Evolutionary conservation across 2,329 filamentous ascomycete genomes (phyloP).

Genomic region (Pochonia chlamydosporia): DNA sequence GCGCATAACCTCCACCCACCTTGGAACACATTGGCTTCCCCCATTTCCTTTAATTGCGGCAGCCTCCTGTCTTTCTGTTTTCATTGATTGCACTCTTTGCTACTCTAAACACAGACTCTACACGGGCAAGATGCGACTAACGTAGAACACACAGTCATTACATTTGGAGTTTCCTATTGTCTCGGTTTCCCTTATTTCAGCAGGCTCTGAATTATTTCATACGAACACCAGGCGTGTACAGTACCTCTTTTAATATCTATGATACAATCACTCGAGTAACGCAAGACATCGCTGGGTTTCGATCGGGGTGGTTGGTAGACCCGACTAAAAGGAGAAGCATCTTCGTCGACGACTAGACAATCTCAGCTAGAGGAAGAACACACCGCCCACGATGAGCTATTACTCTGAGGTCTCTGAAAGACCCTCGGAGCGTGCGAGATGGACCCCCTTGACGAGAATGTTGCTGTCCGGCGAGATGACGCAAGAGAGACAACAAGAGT

Average conservation of each 20-base stretch:
- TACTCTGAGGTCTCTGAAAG: slow-evolving; percentile 19
- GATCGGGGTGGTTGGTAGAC: background rate
- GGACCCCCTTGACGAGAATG: slow-evolving; percentile 77
- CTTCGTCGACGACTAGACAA: background rate
- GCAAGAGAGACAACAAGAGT: slow-evolving; percentile 61
- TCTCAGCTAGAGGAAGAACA: slow-evolving; percentile 10
- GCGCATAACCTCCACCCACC: background rate
- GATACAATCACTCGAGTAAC: background rate
- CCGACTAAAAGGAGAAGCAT: background rate
- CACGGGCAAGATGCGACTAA: background rate
- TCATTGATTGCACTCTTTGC: background rate
- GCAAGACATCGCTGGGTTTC: background rate
- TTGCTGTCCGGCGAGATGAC: slow-evolving; percentile 78
- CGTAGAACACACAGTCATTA: background rate
- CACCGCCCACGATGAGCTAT: slow-evolving; percentile 19
- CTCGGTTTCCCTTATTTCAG: too few relatives aligned
- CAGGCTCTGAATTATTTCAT: slow-evolving; percentile 6
- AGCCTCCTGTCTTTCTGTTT: background rate
- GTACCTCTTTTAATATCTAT: slow-evolving; percentile 1
- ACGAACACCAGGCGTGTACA: background rate
- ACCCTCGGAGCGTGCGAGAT: slow-evolving; percentile 68
- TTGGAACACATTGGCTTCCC: background rate
- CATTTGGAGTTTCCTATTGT: too few relatives aligned
- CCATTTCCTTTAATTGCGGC: background rate
- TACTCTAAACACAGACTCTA: background rate